Conservation (phyloP, 768 basidiomycete genomes). For the Boletus vinaceobasis region DNA sequence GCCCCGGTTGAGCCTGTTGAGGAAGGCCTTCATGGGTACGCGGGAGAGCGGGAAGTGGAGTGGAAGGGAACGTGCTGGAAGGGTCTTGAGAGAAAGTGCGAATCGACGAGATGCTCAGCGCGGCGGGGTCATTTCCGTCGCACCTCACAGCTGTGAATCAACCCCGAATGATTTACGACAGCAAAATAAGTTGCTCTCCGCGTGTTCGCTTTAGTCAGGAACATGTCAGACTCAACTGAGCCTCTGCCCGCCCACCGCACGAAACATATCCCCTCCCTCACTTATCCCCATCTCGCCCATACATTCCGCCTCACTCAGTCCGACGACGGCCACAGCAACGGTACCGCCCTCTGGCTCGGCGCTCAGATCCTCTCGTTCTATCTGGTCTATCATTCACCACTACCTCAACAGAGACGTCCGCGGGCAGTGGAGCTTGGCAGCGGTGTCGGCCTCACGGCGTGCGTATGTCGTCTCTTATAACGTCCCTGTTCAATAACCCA, state of each 20-base stretch:
- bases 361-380: conserved; percentile 72
- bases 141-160: conserved; percentile 5
- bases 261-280: conserved; percentile 56
- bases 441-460: conserved; percentile 79
- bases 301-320: conserved; percentile 53
- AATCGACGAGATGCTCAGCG: conserved; percentile 11
- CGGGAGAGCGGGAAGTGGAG: neutral
- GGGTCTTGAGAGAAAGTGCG: conserved; percentile 1
- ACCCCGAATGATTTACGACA: neutral
- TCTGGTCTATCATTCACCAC: conserved; percentile 38
- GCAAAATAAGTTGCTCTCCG: neutral
- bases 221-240: neutral
- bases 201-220: neutral
- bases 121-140: conserved; percentile 22
- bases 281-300: conserved; percentile 36
- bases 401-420: conserved; percentile 19
- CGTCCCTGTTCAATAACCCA: neutral
- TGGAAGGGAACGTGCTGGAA: neutral
- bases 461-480: conserved; percentile 30
- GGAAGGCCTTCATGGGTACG: conserved; percentile 74
- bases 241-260: conserved; percentile 56
- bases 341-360: conserved; percentile 82
- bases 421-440: conserved; percentile 75
- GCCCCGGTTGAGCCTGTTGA: conserved; percentile 69
- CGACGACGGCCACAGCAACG: conserved; percentile 64